Percentiles rank a stretch among this genome's conserved stretches.
Evolutionary conservation across 441 rosid species (phyloP).

Genomic region (Populus trichocarpa): DNA sequence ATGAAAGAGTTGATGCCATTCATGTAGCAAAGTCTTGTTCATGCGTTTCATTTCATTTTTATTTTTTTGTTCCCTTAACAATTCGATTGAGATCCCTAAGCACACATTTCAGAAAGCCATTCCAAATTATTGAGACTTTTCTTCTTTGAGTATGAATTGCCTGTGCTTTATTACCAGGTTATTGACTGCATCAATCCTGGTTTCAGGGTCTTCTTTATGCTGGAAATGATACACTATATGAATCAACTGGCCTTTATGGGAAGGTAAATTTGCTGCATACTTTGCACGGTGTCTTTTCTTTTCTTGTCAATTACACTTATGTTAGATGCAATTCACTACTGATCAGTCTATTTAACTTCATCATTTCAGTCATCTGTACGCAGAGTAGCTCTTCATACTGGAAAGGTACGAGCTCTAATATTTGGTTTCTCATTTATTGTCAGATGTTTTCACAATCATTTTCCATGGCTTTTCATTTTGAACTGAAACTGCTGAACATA

Average conservation of each 20-base stretch:
- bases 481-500: not conserved
- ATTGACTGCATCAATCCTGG: conserved; percentile 5
- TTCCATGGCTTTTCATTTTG: not conserved
- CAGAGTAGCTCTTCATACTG: conserved; percentile 66
- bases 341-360: conserved; percentile 13
- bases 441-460: not conserved
- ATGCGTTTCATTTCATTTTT: not conserved
- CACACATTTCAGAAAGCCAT: not conserved
- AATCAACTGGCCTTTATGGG: conserved; percentile 79
- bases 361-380: conserved; percentile 81
- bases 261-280: conserved; percentile 30
- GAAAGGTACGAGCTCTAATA: conserved; percentile 52
- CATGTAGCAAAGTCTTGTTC: not conserved
- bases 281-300: not conserved
- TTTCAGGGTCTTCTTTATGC: conserved; percentile 86
- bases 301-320: not conserved
- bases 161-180: not conserved
- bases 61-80: not conserved
- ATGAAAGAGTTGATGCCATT: not conserved
- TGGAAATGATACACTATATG: conserved; percentile 64
- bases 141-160: not conserved
- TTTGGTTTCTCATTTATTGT: conserved; percentile 1
- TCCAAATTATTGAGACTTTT: not conserved
- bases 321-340: not conserved
- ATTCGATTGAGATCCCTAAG: not conserved